A percentile compares a stretch with the other conserved stretches of the same genome.
Evolutionary conservation across 768 basidiomycete species (phyloP).

Genomic region (Cystoderma amianthinum): DNA sequence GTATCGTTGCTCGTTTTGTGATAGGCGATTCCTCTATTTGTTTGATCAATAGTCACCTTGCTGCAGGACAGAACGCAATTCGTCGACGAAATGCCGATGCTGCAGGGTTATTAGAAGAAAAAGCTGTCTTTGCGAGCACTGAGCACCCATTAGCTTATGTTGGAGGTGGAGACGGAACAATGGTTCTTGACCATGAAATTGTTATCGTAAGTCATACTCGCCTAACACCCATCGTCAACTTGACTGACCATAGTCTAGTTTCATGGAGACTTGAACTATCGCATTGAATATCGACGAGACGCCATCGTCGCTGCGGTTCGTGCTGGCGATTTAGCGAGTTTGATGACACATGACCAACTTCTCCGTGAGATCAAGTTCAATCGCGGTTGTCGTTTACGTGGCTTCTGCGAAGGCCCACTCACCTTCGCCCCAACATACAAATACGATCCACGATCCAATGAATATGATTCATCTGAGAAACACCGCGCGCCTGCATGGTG

Average conservation of each 20-base stretch:
- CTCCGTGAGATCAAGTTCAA: constrained; percentile 84
- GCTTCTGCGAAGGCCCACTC: constrained; percentile 78
- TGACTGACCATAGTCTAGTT: constrained; percentile 34
- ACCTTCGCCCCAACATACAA: constrained; percentile 91
- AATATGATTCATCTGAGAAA: constrained; percentile 89
- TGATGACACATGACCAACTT: constrained; percentile 82
- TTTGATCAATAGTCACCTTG: constrained; percentile 95
- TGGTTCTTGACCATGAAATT: constrained; percentile 92
- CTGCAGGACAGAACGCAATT: constrained; percentile 85
- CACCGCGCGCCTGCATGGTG: constrained; percentile 92
- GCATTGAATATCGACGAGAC: constrained; percentile 90
- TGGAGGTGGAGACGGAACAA: constrained; percentile 89
- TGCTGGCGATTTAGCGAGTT: constrained; percentile 53
- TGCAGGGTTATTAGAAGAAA: constrained; percentile 81
- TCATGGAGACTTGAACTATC: constrained; percentile 95
- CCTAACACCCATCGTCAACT: background rate
- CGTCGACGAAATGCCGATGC: constrained; percentile 83
- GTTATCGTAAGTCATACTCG: constrained; percentile 59
- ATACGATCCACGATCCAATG: constrained; percentile 72
- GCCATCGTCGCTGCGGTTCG: constrained; percentile 66
- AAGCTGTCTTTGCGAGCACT: constrained; percentile 51
- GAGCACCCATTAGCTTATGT: constrained; percentile 65
- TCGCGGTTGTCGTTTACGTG: constrained; percentile 78
- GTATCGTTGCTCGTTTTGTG: constrained; percentile 83
- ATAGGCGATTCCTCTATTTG: constrained; percentile 91